Evolutionary conservation across 2,329 filamentous ascomycete genomes (phyloP).

Genomic region (Penicillium sp.): DNA sequence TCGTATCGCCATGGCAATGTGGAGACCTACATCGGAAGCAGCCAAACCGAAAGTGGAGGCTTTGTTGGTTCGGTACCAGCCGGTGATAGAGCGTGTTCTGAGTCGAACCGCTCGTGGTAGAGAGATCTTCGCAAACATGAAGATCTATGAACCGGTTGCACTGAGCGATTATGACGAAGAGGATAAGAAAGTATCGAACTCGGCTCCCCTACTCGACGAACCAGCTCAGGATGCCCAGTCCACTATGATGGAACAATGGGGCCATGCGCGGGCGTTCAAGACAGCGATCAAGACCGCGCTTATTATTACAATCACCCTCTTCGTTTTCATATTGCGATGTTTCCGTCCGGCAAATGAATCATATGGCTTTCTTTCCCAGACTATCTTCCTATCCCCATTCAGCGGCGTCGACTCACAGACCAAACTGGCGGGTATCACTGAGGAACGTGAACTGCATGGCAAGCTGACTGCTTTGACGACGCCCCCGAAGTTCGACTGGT

Average conservation of each 20-base stretch:
- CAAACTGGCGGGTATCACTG: constrained; percentile 12
- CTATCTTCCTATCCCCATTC: constrained; percentile 18
- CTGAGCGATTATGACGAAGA: constrained; percentile 18
- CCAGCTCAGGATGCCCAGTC: background rate
- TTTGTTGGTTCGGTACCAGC: background rate
- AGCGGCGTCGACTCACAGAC: constrained; percentile 11
- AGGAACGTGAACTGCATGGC: constrained; percentile 11
- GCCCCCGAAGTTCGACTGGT: constrained; percentile 16
- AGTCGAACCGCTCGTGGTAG: background rate
- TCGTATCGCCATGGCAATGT: background rate
- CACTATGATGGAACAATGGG: background rate
- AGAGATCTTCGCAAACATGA: constrained; percentile 10
- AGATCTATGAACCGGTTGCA: constrained; percentile 14
- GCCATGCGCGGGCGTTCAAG: background rate
- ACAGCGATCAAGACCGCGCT: constrained; percentile 13
- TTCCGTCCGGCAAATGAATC: constrained; percentile 26
- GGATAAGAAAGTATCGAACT: constrained; percentile 8
- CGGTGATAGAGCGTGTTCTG: background rate
- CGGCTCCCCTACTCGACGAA: constrained; percentile 11
- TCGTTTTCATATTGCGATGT: constrained; percentile 26
- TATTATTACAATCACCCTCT: constrained; percentile 21
- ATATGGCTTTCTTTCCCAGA: constrained; percentile 20
- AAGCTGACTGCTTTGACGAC: constrained; percentile 18
- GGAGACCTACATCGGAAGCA: constrained; percentile 2
- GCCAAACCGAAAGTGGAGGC: constrained; percentile 1